Evolutionary conservation across 768 basidiomycete genomes (phyloP).

Genomic region (Xerocomellus chrysenteron): DNA sequence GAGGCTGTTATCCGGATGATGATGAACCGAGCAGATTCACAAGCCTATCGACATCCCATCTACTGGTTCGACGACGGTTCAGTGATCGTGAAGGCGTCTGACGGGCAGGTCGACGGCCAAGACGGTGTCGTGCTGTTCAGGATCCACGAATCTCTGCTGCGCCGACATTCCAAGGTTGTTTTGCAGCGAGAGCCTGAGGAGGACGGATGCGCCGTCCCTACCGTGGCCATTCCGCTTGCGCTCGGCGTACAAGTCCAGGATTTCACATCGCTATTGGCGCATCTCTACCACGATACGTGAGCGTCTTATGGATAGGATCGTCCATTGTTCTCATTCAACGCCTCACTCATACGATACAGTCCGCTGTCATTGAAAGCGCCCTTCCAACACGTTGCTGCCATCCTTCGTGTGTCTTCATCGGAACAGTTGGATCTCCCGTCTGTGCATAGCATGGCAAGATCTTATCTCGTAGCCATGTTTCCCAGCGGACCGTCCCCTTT

Average conservation of each 20-base stretch:
- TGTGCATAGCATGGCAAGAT: constrained; percentile 46
- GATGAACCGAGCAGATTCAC: neutral
- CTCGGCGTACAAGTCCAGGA: constrained; percentile 44
- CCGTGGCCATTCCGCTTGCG: constrained; percentile 36
- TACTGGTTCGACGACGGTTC: constrained; percentile 73
- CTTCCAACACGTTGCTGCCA: constrained; percentile 48
- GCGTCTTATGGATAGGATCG: constrained; percentile 23
- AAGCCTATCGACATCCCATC: constrained; percentile 38
- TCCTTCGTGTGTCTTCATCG: constrained; percentile 59
- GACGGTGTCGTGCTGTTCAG: constrained; percentile 43
- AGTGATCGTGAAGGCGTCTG: constrained; percentile 46
- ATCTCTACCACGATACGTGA: constrained; percentile 70
- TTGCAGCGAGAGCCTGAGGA: constrained; percentile 1
- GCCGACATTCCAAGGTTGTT: constrained; percentile 44
- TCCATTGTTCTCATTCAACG: neutral
- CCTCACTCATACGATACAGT: constrained; percentile 31
- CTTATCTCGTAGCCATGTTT: constrained; percentile 46
- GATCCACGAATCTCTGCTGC: constrained; percentile 53
- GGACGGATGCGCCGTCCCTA: constrained; percentile 11
- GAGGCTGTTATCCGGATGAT: constrained; percentile 4
- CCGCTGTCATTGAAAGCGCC: constrained; percentile 44
- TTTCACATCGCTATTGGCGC: constrained; percentile 55
- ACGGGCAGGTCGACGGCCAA: constrained; percentile 12
- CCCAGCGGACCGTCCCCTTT: constrained; percentile 48
- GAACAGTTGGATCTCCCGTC: constrained; percentile 55